A percentile compares a stretch with the other conserved stretches of the same genome.
These are phyloP conservation scores for Penstemon newberryi DNA, from an alignment of 257 asterid genomes.

Conservation along the genomic window DNA sequence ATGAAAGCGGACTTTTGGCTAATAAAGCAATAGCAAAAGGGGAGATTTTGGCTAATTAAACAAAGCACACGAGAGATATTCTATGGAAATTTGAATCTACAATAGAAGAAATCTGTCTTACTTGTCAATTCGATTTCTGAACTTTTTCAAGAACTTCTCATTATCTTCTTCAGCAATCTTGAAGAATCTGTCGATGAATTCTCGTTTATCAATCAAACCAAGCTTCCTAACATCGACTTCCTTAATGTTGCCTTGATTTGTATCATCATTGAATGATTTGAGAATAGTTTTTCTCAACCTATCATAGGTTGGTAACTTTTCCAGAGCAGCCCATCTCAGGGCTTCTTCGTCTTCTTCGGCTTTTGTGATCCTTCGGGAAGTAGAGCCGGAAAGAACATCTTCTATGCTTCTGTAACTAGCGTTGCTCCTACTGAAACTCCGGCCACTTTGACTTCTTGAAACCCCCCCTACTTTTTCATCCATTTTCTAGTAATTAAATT, in stretches of 20 bases:
- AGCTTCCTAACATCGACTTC: slow-evolving; percentile 55
- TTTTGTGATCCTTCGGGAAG: slow-evolving; percentile 38
- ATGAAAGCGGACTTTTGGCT: too few species aligned
- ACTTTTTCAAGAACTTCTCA: slow-evolving; percentile 51
- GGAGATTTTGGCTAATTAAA: too few species aligned
- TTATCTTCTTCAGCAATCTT: slow-evolving; percentile 67
- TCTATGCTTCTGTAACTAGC: slow-evolving; percentile 35
- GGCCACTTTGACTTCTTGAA: too few species aligned
- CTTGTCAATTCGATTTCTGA: slow-evolving; percentile 53
- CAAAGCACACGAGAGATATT: too few species aligned
- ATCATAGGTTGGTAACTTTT: too few species aligned
- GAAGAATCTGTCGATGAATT: slow-evolving; percentile 50
- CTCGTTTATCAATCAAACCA: slow-evolving; percentile 37
- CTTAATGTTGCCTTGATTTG: slow-evolving; percentile 25
- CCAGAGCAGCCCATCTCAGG: slow-evolving; percentile 70
- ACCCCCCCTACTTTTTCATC: too few species aligned
- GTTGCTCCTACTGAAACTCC: too few species aligned
- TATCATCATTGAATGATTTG: slow-evolving; percentile 34
- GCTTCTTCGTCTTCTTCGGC: slow-evolving; percentile 81
- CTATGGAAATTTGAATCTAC: not conserved
- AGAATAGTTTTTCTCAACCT: slow-evolving; percentile 41
- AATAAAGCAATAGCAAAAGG: too few species aligned
- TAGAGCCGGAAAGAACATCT: slow-evolving; percentile 35
- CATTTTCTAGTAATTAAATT: too few species aligned
- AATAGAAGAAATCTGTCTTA: slow-evolving; percentile 18